Percentiles rank a stretch among this genome's conserved stretches.
phyloP scores from a whole-genome alignment of 495 filamentous ascomycete species.

The Tricharina praecox region DNA sequence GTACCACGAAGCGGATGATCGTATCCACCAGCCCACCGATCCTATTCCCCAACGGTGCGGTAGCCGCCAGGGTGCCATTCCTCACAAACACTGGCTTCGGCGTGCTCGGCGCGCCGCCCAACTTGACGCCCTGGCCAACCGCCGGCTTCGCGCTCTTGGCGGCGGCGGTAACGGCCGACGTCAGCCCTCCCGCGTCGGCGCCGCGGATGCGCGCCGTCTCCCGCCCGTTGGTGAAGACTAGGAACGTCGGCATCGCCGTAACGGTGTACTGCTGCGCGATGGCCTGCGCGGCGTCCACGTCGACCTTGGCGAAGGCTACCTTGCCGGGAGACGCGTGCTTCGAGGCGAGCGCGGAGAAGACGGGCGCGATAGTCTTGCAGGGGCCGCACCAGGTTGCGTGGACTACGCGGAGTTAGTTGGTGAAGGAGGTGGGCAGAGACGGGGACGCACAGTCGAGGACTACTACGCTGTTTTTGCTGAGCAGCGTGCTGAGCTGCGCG shows the following conservation, averaged over 20 bases:
- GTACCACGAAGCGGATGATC: conserved; percentile 39
- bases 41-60: conserved; percentile 24
- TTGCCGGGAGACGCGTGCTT: conserved; percentile 29
- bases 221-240: conserved; percentile 63
- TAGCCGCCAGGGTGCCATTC: conserved; percentile 14
- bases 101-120: conserved; percentile 30
- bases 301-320: conserved; percentile 43
- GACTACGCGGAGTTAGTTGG: conserved; percentile 24
- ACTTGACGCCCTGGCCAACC: conserved; percentile 28
- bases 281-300: conserved; percentile 38
- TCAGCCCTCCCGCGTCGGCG: conserved; percentile 58
- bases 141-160: conserved; percentile 37
- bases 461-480: conserved; percentile 17
- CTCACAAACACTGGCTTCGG: conserved; percentile 26
- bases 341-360: conserved; percentile 36
- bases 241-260: conserved; percentile 58
- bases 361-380: conserved; percentile 50
- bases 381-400: conserved; percentile 50
- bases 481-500: conserved; percentile 19
- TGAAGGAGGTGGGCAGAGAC: neutral
- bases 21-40: conserved; percentile 25
- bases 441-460: conserved; percentile 21
- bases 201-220: conserved; percentile 59
- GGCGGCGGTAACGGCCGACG: conserved; percentile 58
- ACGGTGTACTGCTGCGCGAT: conserved; percentile 33